Evolutionary conservation across 2,329 filamentous ascomycete genomes (phyloP).

Genomic region (Ophiosphaerella korrae): DNA sequence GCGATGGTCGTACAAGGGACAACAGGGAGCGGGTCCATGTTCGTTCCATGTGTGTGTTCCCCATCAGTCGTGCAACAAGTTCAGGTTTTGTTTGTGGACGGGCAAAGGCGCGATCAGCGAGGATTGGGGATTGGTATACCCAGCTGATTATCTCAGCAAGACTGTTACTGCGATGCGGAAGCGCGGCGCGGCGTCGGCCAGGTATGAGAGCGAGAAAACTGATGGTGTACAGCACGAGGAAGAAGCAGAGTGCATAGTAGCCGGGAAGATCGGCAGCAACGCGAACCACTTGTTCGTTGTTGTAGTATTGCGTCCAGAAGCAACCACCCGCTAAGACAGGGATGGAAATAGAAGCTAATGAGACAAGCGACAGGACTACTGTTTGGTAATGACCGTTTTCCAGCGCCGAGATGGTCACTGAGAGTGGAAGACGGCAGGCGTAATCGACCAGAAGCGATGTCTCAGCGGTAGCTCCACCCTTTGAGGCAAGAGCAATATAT

Average conservation of each 20-base stretch:
- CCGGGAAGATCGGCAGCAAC: conserved; percentile 75
- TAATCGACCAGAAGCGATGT: conserved; percentile 73
- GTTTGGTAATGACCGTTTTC: conserved; percentile 69
- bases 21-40: conserved; percentile 34
- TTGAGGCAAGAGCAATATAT: conserved; percentile 67
- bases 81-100: conserved; percentile 70
- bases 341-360: conserved; percentile 64
- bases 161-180: conserved; percentile 75
- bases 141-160: conserved; percentile 80
- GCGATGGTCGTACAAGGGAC: conserved; percentile 35
- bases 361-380: conserved; percentile 64
- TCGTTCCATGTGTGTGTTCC: conserved; percentile 56
- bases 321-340: conserved; percentile 72
- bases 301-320: conserved; percentile 73
- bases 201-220: conserved; percentile 65
- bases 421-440: conserved; percentile 67
- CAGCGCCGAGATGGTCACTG: conserved; percentile 62
- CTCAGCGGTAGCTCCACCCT: conserved; percentile 65
- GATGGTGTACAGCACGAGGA: conserved; percentile 72
- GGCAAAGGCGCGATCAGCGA: conserved; percentile 74
- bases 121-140: conserved; percentile 72
- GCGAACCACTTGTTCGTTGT: conserved; percentile 36
- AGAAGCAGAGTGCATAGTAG: conserved; percentile 73
- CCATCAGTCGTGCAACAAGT: conserved; percentile 70
- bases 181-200: conserved; percentile 62